These are phyloP conservation scores for Trypanosoma platydactyli DNA, from an alignment of 208 protist genomes.

Conservation along the genomic window DNA sequence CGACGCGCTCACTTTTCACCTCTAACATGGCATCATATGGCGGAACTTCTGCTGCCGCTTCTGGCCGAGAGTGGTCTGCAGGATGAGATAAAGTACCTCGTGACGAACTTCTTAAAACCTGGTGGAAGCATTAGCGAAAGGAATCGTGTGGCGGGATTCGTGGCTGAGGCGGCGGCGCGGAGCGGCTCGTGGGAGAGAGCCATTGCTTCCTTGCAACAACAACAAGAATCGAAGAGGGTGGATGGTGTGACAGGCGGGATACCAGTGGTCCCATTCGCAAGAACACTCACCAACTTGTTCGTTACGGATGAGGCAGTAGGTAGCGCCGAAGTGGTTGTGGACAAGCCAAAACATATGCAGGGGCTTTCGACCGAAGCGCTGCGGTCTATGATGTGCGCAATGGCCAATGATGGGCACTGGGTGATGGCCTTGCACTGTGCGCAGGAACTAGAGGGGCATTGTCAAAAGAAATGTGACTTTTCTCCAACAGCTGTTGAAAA, in stretches of 20 bases:
- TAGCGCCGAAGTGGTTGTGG: background rate
- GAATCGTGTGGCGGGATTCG: constrained; percentile 32
- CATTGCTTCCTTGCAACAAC: constrained; percentile 12
- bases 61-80: constrained; percentile 50
- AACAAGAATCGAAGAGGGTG: constrained; percentile 22
- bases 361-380: constrained; percentile 22
- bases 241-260: background rate
- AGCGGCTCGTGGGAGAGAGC: constrained; percentile 48
- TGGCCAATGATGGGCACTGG: constrained; percentile 32
- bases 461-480: background rate
- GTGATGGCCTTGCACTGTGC: constrained; percentile 21
- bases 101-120: constrained; percentile 34
- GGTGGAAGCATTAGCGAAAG: constrained; percentile 12
- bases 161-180: constrained; percentile 78
- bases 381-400: constrained; percentile 29
- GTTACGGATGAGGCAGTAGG: background rate
- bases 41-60: constrained; percentile 55
- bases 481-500: background rate
- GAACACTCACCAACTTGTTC: constrained; percentile 16
- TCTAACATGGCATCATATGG: constrained; percentile 69
- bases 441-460: constrained; percentile 13
- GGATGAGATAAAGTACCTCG: constrained; percentile 40
- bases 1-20: constrained; percentile 47
- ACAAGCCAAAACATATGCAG: background rate
- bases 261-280: background rate